These are phyloP conservation scores for Ogataea ramenticola DNA, from an alignment of 805 yeast genomes.

Conservation along the genomic window DNA sequence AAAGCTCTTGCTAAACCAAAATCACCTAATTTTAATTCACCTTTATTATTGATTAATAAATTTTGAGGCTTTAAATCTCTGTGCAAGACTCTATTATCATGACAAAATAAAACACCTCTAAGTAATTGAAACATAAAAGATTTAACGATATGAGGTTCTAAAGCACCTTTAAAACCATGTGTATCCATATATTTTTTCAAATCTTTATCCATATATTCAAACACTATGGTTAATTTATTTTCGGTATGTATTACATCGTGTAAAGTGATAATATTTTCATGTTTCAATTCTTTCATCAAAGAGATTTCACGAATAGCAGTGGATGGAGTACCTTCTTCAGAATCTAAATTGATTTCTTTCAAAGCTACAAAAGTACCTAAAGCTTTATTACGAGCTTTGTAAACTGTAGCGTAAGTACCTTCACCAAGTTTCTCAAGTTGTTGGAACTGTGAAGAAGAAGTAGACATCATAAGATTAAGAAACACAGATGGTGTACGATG, in stretches of 20 bases:
- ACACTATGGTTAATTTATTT: slow-evolving; percentile 87
- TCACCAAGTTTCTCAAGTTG: slow-evolving; percentile 82
- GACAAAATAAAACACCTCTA: slow-evolving; percentile 83
- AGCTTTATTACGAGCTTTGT: slow-evolving; percentile 81
- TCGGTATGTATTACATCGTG: slow-evolving; percentile 97
- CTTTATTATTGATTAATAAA: slow-evolving; percentile 78
- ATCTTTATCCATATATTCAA: slow-evolving; percentile 91
- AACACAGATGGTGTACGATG: too few relatives aligned
- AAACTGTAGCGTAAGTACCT: slow-evolving; percentile 98
- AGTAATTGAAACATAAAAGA: slow-evolving; percentile 92
- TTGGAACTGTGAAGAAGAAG: slow-evolving; percentile 34
- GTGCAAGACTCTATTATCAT: slow-evolving; percentile 76
- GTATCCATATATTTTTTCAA: slow-evolving; percentile 91
- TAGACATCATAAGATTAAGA: slow-evolving; percentile 22
- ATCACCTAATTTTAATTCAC: slow-evolving; percentile 90
- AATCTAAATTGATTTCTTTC: slow-evolving; percentile 89
- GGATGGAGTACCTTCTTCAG: slow-evolving; percentile 98
- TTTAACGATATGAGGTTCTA: slow-evolving; percentile 67
- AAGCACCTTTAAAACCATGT: slow-evolving; percentile 57
- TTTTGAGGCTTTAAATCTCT: slow-evolving; percentile 94
- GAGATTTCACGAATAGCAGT: slow-evolving; percentile 97
- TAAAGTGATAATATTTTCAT: slow-evolving; percentile 84
- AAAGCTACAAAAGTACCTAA: slow-evolving; percentile 89
- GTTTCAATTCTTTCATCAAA: slow-evolving; percentile 87
- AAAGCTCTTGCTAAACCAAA: slow-evolving; percentile 96